phyloP scores from a whole-genome alignment of 345 rosid species.

The Reutealis trisperma region DNA sequence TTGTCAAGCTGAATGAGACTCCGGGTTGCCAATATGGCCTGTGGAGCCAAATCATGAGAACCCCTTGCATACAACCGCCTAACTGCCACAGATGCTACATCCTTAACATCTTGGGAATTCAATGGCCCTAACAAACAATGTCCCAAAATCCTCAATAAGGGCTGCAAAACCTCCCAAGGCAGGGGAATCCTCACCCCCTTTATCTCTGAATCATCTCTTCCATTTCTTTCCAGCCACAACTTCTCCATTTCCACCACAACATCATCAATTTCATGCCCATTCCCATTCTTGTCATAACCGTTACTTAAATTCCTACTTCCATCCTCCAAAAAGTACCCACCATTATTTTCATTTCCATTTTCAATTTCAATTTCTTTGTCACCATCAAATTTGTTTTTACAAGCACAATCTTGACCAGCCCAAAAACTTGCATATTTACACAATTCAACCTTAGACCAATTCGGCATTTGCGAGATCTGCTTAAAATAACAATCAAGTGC shows the following conservation, averaged over 20 bases:
- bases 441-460: conserved; percentile 84
- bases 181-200: conserved; percentile 76
- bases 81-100: conserved; percentile 71
- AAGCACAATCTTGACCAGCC: conserved; percentile 89
- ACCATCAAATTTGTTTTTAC: conserved; percentile 52
- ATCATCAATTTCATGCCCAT: conserved; percentile 31
- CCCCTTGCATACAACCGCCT: conserved; percentile 84
- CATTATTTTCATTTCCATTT: conserved; percentile 28
- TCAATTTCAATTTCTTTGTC: conserved; percentile 28
- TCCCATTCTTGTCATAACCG: conserved; percentile 12
- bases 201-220: conserved; percentile 24
- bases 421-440: conserved; percentile 63
- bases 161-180: conserved; percentile 94
- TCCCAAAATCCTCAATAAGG: conserved; percentile 68
- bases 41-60: conserved; percentile 91
- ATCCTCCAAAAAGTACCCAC: conserved; percentile 25
- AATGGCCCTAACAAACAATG: conserved; percentile 86
- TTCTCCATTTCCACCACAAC: conserved; percentile 41
- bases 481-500: conserved; percentile 74
- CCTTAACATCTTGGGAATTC: conserved; percentile 74
- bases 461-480: conserved; percentile 82
- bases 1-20: conserved; percentile 85
- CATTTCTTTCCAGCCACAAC: conserved; percentile 40
- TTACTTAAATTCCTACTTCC: conserved; percentile 17
- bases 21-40: conserved; percentile 77